Conservation (phyloP, 2,329 filamentous ascomycete species). For the Raffaelea ambrosiae region DNA sequence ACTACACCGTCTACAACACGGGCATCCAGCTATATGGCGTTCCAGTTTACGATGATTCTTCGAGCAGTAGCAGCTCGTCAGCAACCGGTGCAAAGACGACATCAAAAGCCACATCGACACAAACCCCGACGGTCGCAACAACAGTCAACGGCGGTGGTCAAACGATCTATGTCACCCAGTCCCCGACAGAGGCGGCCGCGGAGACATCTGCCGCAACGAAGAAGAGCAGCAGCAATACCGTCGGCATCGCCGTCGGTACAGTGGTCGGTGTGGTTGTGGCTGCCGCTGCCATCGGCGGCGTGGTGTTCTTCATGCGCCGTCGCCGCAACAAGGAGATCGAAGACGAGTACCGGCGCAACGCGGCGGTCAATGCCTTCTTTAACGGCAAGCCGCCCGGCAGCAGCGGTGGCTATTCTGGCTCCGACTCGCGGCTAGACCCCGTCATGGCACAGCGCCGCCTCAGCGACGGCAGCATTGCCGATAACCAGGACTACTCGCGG, state of each 20-base stretch:
- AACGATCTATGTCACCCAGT: conserved; percentile 16
- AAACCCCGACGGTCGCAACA: conserved; percentile 8
- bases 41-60: conserved; percentile 18
- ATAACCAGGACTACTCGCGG: conserved; percentile 94
- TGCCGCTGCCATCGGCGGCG: conserved; percentile 55
- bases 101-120: conserved; percentile 1
- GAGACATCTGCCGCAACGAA: conserved; percentile 11
- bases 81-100: conserved; percentile 1
- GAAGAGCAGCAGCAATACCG: conserved; percentile 53
- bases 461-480: conserved; percentile 92
- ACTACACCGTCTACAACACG: conserved; percentile 43
- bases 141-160: conserved; percentile 9
- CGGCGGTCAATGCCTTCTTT: conserved; percentile 70
- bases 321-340: conserved; percentile 70
- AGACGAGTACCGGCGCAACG: conserved; percentile 75
- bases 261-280: conserved; percentile 74
- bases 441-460: conserved; percentile 75
- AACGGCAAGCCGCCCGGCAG: conserved; percentile 50
- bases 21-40: conserved; percentile 33
- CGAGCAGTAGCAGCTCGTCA: conserved; percentile 11
- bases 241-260: conserved; percentile 77
- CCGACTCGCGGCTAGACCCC: conserved; percentile 79
- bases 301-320: conserved; percentile 67
- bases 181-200: conserved; percentile 14
- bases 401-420: conserved; percentile 60